A percentile compares a stretch with the other conserved stretches of the same genome.
phyloP scores from a whole-genome alignment of 1,284 basidiomycete species.

The Cutaneotrichosporon sp. region DNA sequence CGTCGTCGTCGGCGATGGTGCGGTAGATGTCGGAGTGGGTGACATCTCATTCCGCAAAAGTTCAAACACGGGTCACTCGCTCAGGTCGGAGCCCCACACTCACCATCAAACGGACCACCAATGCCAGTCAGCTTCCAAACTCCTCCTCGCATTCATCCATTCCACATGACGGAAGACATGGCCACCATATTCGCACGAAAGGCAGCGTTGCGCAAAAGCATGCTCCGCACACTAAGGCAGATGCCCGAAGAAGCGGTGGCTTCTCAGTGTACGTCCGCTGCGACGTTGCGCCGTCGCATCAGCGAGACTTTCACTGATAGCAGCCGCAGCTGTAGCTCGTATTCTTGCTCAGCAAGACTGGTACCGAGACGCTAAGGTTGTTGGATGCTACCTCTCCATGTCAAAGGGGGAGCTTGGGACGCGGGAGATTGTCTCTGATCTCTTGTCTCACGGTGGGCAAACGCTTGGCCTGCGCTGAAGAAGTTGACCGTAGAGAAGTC shows the following conservation, averaged over 20 bases:
- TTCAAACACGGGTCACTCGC: no score
- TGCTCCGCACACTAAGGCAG: conserved; percentile 31
- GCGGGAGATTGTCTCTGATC: conserved; percentile 31
- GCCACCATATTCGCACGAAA: conserved; percentile 33
- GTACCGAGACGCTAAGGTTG: conserved; percentile 30
- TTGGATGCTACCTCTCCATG: conserved; percentile 48
- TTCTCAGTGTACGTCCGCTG: conserved; percentile 34
- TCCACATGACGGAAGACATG: conserved; percentile 15
- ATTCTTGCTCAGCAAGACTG: conserved; percentile 26
- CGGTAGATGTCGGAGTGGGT: no score
- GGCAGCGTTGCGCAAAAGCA: conserved; percentile 33
- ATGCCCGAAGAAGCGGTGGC: conserved; percentile 33
- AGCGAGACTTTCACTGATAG: no score
- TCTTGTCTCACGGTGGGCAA: conserved; percentile 21
- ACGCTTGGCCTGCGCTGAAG: not conserved
- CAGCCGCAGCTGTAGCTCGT: conserved; percentile 36
- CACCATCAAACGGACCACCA: no score
- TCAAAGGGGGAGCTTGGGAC: conserved; percentile 44
- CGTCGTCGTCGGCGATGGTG: no score
- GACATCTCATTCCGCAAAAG: no score
- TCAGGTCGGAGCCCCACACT: no score
- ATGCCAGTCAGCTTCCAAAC: no score
- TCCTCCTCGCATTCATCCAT: not conserved
- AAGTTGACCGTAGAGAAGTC: conserved; percentile 16
- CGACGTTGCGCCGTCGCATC: no score